Conservation (phyloP, 345 rosid species). For the Eucalyptus tenuipes region DNA sequence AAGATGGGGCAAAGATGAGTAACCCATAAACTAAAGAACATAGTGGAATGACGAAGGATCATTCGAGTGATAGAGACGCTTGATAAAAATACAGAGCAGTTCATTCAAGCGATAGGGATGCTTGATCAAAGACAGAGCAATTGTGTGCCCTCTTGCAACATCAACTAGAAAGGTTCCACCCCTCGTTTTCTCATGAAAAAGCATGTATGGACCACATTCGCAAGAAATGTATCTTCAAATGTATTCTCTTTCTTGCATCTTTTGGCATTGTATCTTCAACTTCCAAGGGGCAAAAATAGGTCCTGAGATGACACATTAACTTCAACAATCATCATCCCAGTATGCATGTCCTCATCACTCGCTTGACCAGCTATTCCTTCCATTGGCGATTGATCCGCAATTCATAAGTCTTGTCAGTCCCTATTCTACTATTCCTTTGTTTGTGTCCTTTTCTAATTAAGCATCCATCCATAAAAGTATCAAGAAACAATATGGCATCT, state of each 20-base stretch:
- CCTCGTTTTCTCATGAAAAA: not conserved
- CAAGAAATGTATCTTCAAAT: not conserved
- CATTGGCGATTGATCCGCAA: not conserved
- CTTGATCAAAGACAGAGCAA: no score
- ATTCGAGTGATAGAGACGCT: not conserved
- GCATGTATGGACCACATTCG: not conserved
- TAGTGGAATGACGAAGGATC: not conserved
- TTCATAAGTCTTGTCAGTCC: not conserved
- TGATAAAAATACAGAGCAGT: no score
- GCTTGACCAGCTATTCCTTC: not conserved
- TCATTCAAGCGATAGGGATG: no score
- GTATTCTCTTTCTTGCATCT: not conserved
- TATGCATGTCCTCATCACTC: not conserved
- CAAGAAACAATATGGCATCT: not conserved
- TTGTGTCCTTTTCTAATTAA: not conserved
- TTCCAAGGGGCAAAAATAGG: not conserved
- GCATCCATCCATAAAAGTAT: not conserved
- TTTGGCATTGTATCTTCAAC: not conserved
- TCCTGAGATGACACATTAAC: not conserved
- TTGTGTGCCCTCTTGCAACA: not conserved
- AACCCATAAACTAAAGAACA: not conserved
- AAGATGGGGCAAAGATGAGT: not conserved
- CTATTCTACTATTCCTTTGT: not conserved
- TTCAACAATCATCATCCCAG: not conserved
- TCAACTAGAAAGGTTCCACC: not conserved